phyloP scores from a whole-genome alignment of 2,329 filamentous ascomycete genomes.

The Mycocentrospora acerina region DNA sequence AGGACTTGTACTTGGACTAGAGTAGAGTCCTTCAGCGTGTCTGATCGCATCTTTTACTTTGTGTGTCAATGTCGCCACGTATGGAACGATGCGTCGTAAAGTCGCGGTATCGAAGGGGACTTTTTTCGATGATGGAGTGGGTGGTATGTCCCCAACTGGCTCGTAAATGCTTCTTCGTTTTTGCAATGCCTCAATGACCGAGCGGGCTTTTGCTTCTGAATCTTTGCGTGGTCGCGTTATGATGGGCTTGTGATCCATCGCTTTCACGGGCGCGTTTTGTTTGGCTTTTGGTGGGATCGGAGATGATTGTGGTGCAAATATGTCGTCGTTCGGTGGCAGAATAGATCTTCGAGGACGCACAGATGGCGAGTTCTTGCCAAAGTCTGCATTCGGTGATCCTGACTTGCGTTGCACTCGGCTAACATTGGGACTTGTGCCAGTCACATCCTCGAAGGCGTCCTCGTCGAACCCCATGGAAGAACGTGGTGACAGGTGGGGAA shows the following conservation, averaged over 20 bases:
- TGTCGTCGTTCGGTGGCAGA: conserved; percentile 37
- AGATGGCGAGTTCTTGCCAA: conserved; percentile 24
- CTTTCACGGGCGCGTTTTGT: conserved; percentile 29
- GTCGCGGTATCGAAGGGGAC: conserved; percentile 68
- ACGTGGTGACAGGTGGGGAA: conserved; percentile 54
- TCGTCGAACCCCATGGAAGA: conserved; percentile 61
- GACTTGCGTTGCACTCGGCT: conserved; percentile 31
- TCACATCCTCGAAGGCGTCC: conserved; percentile 58
- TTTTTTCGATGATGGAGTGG: conserved; percentile 49
- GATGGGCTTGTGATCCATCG: conserved; percentile 28
- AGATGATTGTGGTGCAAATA: conserved; percentile 39
- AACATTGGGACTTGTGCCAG: conserved; percentile 38
- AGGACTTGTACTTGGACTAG: conserved; percentile 44
- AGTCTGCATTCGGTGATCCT: conserved; percentile 30
- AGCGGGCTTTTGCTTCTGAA: conserved; percentile 60
- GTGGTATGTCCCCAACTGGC: conserved; percentile 23
- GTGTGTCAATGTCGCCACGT: conserved; percentile 51
- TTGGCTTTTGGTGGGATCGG: conserved; percentile 28
- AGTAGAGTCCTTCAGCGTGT: conserved; percentile 51
- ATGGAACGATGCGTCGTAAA: conserved; percentile 61
- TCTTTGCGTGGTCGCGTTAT: conserved; percentile 54
- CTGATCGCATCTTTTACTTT: conserved; percentile 51
- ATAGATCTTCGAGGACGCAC: conserved; percentile 35
- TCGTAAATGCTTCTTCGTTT: conserved; percentile 45
- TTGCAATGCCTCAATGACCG: conserved; percentile 63